phyloP scores from a whole-genome alignment of 2,329 filamentous ascomycete species.

The Diaporthe sp. region DNA sequence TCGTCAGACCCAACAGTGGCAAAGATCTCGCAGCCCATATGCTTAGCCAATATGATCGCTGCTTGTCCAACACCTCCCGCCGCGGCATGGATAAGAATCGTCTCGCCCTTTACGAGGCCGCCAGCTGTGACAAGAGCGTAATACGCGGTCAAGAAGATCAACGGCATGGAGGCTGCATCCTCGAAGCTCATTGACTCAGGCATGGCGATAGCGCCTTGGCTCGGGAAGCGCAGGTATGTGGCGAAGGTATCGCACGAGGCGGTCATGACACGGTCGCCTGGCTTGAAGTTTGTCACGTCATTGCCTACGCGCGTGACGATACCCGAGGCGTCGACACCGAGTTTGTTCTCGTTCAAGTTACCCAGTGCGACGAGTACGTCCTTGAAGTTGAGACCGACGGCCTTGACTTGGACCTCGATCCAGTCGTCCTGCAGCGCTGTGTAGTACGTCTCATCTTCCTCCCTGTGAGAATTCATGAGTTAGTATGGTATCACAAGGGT shows the following conservation, averaged over 20 bases:
- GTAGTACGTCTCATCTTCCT: conserved; percentile 19
- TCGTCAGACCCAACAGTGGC: conserved; percentile 49
- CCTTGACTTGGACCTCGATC: conserved; percentile 45
- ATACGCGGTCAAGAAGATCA: conserved; percentile 50
- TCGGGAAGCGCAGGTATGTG: neutral
- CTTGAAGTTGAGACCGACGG: conserved; percentile 50
- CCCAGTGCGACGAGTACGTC: conserved; percentile 24
- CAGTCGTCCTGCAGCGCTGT: neutral
- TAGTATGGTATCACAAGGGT: neutral
- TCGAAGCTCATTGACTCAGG: conserved; percentile 28
- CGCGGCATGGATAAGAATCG: conserved; percentile 58
- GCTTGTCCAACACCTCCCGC: conserved; percentile 58
- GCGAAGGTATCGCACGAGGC: conserved; percentile 1
- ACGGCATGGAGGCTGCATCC: conserved; percentile 32
- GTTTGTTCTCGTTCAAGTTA: neutral
- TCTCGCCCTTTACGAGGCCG: conserved; percentile 46
- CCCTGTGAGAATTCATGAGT: neutral
- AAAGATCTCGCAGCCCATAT: conserved; percentile 56
- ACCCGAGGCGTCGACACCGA: conserved; percentile 5
- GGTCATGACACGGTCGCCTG: conserved; percentile 30
- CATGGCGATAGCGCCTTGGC: conserved; percentile 1
- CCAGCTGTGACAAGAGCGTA: conserved; percentile 54
- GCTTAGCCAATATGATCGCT: conserved; percentile 55
- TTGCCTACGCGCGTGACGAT: conserved; percentile 21
- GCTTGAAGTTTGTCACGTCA: conserved; percentile 34